Evolutionary conservation across 1,284 basidiomycete genomes (phyloP).

Genomic region (Ustilago tritici): DNA sequence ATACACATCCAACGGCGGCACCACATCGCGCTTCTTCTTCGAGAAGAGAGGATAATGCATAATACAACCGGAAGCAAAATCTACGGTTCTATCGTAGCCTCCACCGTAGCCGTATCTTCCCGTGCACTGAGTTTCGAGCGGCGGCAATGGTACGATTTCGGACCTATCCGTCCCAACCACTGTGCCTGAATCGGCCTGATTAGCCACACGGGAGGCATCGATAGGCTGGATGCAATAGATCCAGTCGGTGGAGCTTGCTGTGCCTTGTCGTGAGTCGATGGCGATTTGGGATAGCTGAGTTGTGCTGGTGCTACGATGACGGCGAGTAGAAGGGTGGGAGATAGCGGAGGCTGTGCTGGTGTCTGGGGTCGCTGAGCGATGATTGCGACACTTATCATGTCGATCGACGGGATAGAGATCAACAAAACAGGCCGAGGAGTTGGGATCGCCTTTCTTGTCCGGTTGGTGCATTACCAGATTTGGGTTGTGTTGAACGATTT

Average conservation of each 20-base stretch:
- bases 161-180: no score
- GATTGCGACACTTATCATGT: no score
- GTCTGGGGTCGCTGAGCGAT: background rate
- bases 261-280: background rate
- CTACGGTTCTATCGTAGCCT: conserved; percentile 16
- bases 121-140: background rate
- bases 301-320: background rate
- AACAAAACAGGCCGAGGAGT: background rate
- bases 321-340: background rate
- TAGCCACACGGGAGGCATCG: background rate
- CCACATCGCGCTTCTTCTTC: conserved; percentile 5
- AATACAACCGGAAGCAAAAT: conserved; percentile 30
- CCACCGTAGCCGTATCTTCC: conserved; percentile 12
- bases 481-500: background rate
- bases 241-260: conserved; percentile 14
- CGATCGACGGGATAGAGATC: background rate
- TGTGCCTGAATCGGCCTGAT: background rate
- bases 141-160: background rate
- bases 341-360: background rate
- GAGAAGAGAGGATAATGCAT: conserved; percentile 34
- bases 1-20: background rate
- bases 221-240: conserved; percentile 7
- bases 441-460: background rate
- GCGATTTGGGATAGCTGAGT: background rate
- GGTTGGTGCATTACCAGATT: background rate